phyloP scores from a whole-genome alignment of 1,139 yeast species.

The Nakaseomyces uthaithaninus region DNA sequence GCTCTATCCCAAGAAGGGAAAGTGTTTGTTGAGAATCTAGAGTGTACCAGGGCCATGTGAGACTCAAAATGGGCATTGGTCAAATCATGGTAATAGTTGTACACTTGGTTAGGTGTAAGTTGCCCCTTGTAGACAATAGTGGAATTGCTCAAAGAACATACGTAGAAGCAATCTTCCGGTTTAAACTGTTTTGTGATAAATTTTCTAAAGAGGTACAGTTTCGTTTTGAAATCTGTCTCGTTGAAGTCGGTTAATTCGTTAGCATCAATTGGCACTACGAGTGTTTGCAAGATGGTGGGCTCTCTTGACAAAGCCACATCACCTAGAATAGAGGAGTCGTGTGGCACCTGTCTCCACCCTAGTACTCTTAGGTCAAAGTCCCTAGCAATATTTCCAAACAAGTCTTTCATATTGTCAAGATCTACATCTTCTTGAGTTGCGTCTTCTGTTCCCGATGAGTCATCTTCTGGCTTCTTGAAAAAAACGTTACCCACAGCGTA shows the following conservation, averaged over 20 bases:
- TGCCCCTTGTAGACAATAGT: constrained; percentile 97
- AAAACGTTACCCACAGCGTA: constrained; percentile 94
- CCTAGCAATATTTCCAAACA: constrained; percentile 74
- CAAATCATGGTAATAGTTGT: constrained; percentile 87
- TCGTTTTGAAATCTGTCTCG: constrained; percentile 68
- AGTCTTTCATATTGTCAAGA: constrained; percentile 57
- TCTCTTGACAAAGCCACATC: constrained; percentile 93
- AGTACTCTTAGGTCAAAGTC: constrained; percentile 72
- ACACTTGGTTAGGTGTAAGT: constrained; percentile 92
- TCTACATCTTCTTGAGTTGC: constrained; percentile 23
- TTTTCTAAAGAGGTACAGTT: constrained; percentile 77
- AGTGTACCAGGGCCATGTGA: constrained; percentile 92
- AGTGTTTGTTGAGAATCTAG: constrained; percentile 95
- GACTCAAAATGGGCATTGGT: constrained; percentile 89
- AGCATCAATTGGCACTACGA: constrained; percentile 61
- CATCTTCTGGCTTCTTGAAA: constrained; percentile 69
- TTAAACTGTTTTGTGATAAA: constrained; percentile 88
- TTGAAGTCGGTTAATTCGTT: constrained; percentile 45
- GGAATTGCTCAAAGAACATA: constrained; percentile 82
- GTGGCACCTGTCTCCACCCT: constrained; percentile 96
- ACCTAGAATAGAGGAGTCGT: constrained; percentile 84
- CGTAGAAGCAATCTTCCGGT: constrained; percentile 93
- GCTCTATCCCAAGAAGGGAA: constrained; percentile 99
- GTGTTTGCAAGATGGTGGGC: constrained; percentile 84
- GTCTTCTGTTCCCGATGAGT: constrained; percentile 23